phyloP scores from a whole-genome alignment of 2,329 filamentous ascomycete genomes.

The Sarocladium strictum region DNA sequence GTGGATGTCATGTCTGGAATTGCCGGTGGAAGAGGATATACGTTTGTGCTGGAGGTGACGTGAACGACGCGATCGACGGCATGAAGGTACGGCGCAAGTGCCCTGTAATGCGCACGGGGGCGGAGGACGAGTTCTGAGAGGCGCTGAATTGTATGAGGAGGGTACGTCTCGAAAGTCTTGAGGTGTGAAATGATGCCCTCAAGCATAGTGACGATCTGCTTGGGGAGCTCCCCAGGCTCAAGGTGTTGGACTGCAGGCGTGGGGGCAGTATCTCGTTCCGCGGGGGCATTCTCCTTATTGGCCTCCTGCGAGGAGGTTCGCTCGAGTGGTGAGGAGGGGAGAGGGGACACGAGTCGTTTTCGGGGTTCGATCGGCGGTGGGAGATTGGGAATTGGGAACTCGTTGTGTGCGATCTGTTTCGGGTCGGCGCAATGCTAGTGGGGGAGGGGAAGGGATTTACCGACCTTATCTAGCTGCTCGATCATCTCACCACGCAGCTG shows the following conservation, averaged over 20 bases:
- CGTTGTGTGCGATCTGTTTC: constrained; percentile 63
- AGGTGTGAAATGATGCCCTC: constrained; percentile 56
- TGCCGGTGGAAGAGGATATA: constrained; percentile 75
- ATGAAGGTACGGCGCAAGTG: constrained; percentile 77
- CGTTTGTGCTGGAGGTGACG: constrained; percentile 74
- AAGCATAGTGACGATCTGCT: constrained; percentile 57
- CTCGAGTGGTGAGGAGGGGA: constrained; percentile 38
- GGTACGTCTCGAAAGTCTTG: constrained; percentile 63
- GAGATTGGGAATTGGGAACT: constrained; percentile 66
- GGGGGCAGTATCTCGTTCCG: constrained; percentile 27
- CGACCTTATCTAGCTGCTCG: constrained; percentile 59
- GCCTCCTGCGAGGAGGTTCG: constrained; percentile 47
- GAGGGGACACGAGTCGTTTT: constrained; percentile 35
- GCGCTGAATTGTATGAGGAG: constrained; percentile 89
- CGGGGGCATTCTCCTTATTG: constrained; percentile 63
- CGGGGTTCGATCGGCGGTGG: constrained; percentile 35
- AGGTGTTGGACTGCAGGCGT: constrained; percentile 22
- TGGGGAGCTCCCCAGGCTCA: constrained; percentile 49
- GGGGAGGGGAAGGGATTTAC: not conserved
- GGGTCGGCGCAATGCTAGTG: not conserved
- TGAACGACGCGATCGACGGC: constrained; percentile 86
- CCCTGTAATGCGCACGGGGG: constrained; percentile 74
- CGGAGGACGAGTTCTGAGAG: constrained; percentile 78
- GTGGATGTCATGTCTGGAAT: constrained; percentile 52
- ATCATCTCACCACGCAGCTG: constrained; percentile 59